A percentile compares a stretch with the other conserved stretches of the same genome.
These are phyloP conservation scores for Tuber aestivum DNA, from an alignment of 495 filamentous ascomycete species.

Conservation along the genomic window DNA sequence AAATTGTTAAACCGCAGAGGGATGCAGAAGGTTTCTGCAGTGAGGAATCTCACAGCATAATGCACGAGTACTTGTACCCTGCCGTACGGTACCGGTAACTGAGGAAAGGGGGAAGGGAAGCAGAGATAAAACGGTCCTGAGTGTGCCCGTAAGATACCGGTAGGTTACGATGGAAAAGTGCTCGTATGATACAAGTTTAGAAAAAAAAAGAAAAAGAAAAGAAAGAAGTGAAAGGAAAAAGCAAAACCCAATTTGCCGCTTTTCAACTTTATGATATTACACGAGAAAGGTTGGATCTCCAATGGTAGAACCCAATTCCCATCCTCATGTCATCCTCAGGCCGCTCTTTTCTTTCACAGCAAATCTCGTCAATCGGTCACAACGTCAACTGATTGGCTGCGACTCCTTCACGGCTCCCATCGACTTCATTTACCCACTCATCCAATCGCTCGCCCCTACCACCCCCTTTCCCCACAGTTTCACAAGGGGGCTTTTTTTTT, in stretches of 20 bases:
- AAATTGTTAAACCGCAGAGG: background rate
- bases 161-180: background rate
- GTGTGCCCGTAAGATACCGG: background rate
- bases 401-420: background rate
- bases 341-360: background rate
- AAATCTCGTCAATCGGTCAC: background rate
- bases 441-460: constrained; percentile 6
- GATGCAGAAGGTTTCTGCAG: background rate
- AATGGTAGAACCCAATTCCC: background rate
- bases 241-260: background rate
- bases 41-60: constrained; percentile 1
- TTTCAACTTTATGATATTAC: background rate
- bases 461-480: constrained; percentile 35
- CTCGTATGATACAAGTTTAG: background rate
- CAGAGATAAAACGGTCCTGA: background rate
- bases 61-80: no score
- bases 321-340: background rate
- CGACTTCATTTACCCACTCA: constrained; percentile 1
- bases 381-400: background rate
- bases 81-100: background rate
- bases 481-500: constrained; percentile 8
- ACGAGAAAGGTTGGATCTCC: background rate
- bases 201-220: background rate
- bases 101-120: background rate
- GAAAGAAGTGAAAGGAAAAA: no score